phyloP scores from a whole-genome alignment of 306 rosid species.

The Dalbergia cultrata region DNA sequence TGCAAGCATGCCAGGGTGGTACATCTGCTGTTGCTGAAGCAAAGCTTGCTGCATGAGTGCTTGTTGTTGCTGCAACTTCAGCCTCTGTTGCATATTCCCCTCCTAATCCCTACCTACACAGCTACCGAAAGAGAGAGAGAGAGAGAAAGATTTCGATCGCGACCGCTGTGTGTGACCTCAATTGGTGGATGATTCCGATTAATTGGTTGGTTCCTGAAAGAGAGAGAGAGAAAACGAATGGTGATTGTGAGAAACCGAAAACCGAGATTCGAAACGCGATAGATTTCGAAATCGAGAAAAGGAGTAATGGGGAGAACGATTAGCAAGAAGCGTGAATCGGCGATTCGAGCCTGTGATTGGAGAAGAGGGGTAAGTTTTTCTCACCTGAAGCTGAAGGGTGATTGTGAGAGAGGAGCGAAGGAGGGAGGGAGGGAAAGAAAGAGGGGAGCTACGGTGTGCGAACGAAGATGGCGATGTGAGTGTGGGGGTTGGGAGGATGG shows the following conservation, averaged over 20 bases:
- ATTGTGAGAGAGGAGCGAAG: background rate
- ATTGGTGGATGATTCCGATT: background rate
- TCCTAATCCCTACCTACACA: background rate
- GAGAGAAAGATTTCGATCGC: slow-evolving; percentile 8
- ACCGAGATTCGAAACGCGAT: background rate
- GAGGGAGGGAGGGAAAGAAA: no score
- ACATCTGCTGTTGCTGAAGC: slow-evolving; percentile 80
- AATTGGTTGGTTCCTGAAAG: slow-evolving; percentile 37
- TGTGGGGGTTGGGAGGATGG: background rate
- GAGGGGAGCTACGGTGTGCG: no score
- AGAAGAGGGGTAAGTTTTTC: background rate
- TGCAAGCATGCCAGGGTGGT: slow-evolving; percentile 80
- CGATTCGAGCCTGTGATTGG: slow-evolving; percentile 8
- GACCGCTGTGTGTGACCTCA: background rate
- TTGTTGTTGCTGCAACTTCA: slow-evolving; percentile 72
- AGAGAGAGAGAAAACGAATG: background rate
- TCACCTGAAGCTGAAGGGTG: background rate
- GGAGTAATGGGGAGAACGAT: background rate
- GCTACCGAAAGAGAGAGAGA: slow-evolving; percentile 23
- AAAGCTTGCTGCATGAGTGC: slow-evolving; percentile 82
- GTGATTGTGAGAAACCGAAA: background rate
- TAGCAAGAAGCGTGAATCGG: background rate
- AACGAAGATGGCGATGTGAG: slow-evolving; percentile 1
- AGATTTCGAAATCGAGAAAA: background rate
- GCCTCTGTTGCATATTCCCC: slow-evolving; percentile 74